Conservation (phyloP, 192 early-diverging fungal species). For the Dissophora globulifera region DNA sequence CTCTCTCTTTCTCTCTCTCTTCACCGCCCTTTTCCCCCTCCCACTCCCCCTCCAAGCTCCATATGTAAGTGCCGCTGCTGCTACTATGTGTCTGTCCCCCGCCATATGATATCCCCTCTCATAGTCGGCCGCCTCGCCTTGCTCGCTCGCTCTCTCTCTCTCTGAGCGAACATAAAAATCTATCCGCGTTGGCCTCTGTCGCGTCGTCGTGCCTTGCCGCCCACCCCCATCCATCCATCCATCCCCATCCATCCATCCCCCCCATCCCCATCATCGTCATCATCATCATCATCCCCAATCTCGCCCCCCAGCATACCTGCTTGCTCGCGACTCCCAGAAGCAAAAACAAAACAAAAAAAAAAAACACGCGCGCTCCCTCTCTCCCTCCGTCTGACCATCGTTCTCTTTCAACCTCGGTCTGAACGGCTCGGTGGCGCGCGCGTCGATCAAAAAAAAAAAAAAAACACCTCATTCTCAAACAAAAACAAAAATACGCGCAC, state of each 20-base stretch:
- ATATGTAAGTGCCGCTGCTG: conserved; percentile 23
- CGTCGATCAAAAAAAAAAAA: too few relatives aligned
- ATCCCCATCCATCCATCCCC: conserved; percentile 8
- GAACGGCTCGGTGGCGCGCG: too few relatives aligned
- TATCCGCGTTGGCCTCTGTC: too few relatives aligned
- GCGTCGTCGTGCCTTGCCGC: too few relatives aligned
- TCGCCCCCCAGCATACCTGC: neutral
- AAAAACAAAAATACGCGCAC: neutral
- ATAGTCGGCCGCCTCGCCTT: neutral
- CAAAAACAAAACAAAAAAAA: neutral
- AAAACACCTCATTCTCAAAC: too few relatives aligned
- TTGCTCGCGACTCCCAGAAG: neutral
- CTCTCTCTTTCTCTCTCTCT: conserved; percentile 12
- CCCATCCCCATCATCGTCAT: conserved; percentile 13
- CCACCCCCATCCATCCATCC: neutral
- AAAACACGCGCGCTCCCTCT: too few relatives aligned
- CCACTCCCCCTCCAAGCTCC: neutral
- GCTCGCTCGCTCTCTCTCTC: neutral
- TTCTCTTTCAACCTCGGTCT: too few relatives aligned
- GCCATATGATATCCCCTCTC: conserved; percentile 1
- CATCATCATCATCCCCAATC: neutral
- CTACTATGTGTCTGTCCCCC: too few relatives aligned
- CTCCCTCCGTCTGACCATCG: too few relatives aligned
- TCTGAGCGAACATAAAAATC: too few relatives aligned
- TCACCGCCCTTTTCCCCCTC: neutral